Base-by-base conservation (phyloP, 78 protist genomes). In the Dictyostelium capitatum region DNA sequence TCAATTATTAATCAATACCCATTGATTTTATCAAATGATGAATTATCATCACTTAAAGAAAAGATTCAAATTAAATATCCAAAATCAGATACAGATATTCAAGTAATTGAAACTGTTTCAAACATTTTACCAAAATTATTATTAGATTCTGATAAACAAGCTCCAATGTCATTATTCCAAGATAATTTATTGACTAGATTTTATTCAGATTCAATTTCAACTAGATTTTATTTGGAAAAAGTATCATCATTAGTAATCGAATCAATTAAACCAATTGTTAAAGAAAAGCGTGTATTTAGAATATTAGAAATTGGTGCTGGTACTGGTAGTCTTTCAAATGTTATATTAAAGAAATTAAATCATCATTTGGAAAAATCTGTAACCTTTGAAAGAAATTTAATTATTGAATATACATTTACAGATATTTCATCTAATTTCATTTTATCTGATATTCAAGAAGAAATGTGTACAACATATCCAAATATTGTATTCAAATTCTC, bases 241-340 rank as follows among this genome's bases (percentile, higher is more conserved):
- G 65, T 72, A 1, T 28, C 75, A 3, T 46, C 5, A 11, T 23
- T 56, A 9, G 51, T 75, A 9, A 47, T 67, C 15, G 47, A 85
- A 43, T 80, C 69, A 8, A 56, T 85, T 19, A 25, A 51, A 17
- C 20, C 72, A 17, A 11, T 67, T 0, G 41, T 85, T 12, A 56
- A 8, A 7, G 64, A 85, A 10, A 51, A 54, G 46, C 19, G 74
- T 8, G 81, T 75, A 14, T 48, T 85, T 30, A 85, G 46, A 75
- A 85, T 85, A 43, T 65, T 85, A 2, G 92, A 85, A 59, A 59
- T 85, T 75, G 92, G 92, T 28, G 92, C 78, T 75, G 92, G 92
- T 25, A 85, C 92, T 7, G 82, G 83, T 59, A 28, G 56, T 3
- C 82, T 85, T 12, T 57, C 83, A 37, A 32, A n/a, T 43, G 28